Base-by-base conservation (phyloP, 192 early-diverging fungal species). In the Gamsiella multidivaricata region DNA sequence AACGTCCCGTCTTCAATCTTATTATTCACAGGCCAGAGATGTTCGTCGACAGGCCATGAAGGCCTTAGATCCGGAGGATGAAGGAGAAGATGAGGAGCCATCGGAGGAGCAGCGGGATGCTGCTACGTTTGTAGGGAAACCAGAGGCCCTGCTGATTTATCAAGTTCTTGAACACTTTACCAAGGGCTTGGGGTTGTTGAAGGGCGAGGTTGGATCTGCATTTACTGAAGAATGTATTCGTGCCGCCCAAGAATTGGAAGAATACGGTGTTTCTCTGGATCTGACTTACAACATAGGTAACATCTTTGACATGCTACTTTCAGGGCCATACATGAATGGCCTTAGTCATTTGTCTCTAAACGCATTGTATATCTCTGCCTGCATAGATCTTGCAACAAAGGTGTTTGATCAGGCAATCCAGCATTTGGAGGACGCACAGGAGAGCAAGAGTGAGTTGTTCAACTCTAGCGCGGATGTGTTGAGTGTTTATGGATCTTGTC, bases 181-280 rank as follows among this genome's bases (percentile, higher is more conserved):
- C 8, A 56, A 56, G 22, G 74, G 74, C 29, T 20, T 78, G 31
- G 8, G 17, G 14, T 14, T 78, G 11, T 49, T 64, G 50, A 62
- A 62, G 22, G 39, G 17, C 31, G 57, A 61, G 33, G 6, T 31
- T 8, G 63, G 50, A 12, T 63, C 70, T 0, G 14, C 57, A 0
- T 72, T 73, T 36, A 57, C 65, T 28, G 47, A 73, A 18, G 79
- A 80, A 34, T 80, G 70, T 5, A 68, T 71, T 18, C 63, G 69
- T 25, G 65, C 68, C 26, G 57, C 79, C 28, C 69, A 80, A 52
- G 79, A 80, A 26, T 52, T 80, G 22, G 70, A 80, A 4, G 69
- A 71, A 18, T 80, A 80, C 34, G 70, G 79, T 9, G 61, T 69
- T 22, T 33, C 61, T 15, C 43, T 80, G 31, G 79, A 80, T 22